Evolutionary conservation across 805 yeast genomes (phyloP), one percentile per base, ranked within the genome.

Genomic region (Grigorovia transvaalensis): DNA sequence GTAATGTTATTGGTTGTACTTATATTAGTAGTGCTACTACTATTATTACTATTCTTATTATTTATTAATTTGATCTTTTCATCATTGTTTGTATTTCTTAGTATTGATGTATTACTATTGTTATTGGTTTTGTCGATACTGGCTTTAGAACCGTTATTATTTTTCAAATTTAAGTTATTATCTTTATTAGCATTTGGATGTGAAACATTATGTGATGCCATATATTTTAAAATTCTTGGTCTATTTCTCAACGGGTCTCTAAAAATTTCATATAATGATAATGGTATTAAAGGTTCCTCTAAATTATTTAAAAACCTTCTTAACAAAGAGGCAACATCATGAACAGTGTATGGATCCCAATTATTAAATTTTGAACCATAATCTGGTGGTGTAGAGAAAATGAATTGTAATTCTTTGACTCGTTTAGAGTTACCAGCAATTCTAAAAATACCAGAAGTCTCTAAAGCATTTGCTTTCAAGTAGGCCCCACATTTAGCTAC

Each of bases 401-500:
- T 74, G 42, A 79, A 76, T 66, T 93, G 98, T 42, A 93, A 74
- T 57, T 88, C 90, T 59, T 88, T 86, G 41, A 93, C 83, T 51
- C 99, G 76, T 62, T 88, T 85, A 33, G 88, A 82, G 15, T 95
- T 84, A 2, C 99, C 99, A 0, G 95, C 93, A 1, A 93, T 85
- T 53, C 99, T 74, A 66, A 93, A 93, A 3, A 93, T 87, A 6
- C 99, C 99, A 65, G 91, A 93, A 0, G 85, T 84, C 35, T 79
- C 78, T 35, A 88, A 72, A 2, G 85, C 95, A 56, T 87, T 80
- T 47, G 80, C 79, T 62, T 93, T 91, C 54, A 93, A 70, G 62
- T 71, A 90, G 0, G 86, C 82, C 0, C 98, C 97, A 70, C 99
- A 91, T 59, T 88, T 85, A 15, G 97, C 98, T n/a, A 93, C 95